Conservation (phyloP, 2,329 filamentous ascomycete species). For the Ascocoryne sarcoides region DNA sequence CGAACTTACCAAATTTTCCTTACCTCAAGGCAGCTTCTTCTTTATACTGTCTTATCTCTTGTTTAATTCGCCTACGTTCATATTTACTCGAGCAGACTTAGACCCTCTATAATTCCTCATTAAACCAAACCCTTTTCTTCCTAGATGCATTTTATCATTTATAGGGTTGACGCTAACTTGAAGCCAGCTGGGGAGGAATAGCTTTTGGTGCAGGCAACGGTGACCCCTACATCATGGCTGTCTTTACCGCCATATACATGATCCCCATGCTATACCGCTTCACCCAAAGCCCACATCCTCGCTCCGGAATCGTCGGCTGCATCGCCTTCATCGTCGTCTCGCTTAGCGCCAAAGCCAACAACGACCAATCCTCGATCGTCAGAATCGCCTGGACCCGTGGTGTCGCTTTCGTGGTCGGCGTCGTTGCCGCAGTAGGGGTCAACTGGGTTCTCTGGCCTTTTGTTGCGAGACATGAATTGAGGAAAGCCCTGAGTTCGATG, state of each 20-base stretch:
- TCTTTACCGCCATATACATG: slow-evolving; percentile 48
- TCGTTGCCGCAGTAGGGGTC: slow-evolving; percentile 43
- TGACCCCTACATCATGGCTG: slow-evolving; percentile 46
- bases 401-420: slow-evolving; percentile 43
- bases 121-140: too few species aligned
- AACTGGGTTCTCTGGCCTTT: slow-evolving; percentile 56
- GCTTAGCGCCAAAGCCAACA: slow-evolving; percentile 29
- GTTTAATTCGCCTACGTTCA: too few species aligned
- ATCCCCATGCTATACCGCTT: slow-evolving; percentile 51
- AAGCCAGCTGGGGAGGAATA: slow-evolving; percentile 42
- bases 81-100: too few species aligned
- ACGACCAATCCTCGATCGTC: slow-evolving; percentile 29
- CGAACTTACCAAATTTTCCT: not conserved
- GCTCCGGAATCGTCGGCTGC: slow-evolving; percentile 50
- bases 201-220: slow-evolving; percentile 42
- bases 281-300: slow-evolving; percentile 45
- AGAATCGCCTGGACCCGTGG: slow-evolving; percentile 40
- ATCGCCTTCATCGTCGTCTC: slow-evolving; percentile 48
- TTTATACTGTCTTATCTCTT: too few species aligned
- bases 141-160: too few species aligned
- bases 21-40: too few species aligned
- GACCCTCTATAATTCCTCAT: too few species aligned
- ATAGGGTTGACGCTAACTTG: too few species aligned
- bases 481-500: slow-evolving; percentile 46
- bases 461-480: slow-evolving; percentile 48